A percentile compares a stretch with the other conserved stretches of the same genome.
These are phyloP conservation scores for Xerocomellus intermedius DNA, from an alignment of 768 basidiomycete species.

Conservation along the genomic window DNA sequence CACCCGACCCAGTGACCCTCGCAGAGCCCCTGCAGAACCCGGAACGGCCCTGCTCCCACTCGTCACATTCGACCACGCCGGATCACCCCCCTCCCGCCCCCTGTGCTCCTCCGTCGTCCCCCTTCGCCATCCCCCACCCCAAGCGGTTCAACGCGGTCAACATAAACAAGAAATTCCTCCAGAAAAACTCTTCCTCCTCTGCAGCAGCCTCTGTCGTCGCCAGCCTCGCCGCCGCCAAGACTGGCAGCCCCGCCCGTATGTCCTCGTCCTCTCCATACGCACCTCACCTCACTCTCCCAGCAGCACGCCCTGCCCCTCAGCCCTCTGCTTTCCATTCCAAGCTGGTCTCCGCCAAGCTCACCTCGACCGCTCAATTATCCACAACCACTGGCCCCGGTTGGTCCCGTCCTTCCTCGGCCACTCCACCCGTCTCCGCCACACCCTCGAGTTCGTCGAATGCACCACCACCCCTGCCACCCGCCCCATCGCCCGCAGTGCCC, in stretches of 20 bases:
- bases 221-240: constrained; percentile 43
- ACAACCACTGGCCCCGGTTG: constrained; percentile 64
- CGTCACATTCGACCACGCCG: constrained; percentile 14
- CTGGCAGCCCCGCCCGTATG: constrained; percentile 55
- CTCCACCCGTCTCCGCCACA: constrained; percentile 55
- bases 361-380: constrained; percentile 58
- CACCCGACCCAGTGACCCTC: constrained; percentile 5
- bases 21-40: constrained; percentile 6
- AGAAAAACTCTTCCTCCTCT: constrained; percentile 74
- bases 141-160: constrained; percentile 90
- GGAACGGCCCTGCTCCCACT: constrained; percentile 8
- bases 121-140: constrained; percentile 46
- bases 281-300: constrained; percentile 11
- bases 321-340: constrained; percentile 65
- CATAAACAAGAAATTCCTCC: constrained; percentile 95
- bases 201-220: constrained; percentile 45
- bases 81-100: constrained; percentile 15
- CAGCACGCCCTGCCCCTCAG: constrained; percentile 60
- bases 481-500: constrained; percentile 40
- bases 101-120: constrained; percentile 7
- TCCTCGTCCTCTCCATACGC: constrained; percentile 8
- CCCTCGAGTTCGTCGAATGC: constrained; percentile 44
- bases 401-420: constrained; percentile 75
- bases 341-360: constrained; percentile 85
- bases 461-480: constrained; percentile 46